phyloP scores from a whole-genome alignment of 1,284 basidiomycete species.

The Cerioporus squamosus region DNA sequence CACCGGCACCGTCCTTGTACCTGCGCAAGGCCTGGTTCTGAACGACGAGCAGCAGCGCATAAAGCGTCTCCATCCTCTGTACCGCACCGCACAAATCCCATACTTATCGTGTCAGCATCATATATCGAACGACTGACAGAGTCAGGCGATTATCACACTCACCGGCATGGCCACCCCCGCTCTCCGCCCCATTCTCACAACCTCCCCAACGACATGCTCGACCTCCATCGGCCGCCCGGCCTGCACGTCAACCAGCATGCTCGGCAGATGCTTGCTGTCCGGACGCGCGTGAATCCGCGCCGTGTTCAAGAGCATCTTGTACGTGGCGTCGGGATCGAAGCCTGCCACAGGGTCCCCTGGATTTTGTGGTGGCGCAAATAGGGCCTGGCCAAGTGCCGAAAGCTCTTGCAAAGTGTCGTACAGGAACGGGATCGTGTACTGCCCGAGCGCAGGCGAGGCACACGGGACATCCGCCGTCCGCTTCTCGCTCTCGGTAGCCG shows the following conservation, averaged over 20 bases:
- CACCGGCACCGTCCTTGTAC: not conserved
- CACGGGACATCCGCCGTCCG: conserved; percentile 43
- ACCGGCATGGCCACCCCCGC: conserved; percentile 56
- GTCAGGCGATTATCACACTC: conserved; percentile 27
- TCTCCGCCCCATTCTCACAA: conserved; percentile 56
- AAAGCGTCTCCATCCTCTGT: conserved; percentile 55
- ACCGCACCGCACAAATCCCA: not conserved
- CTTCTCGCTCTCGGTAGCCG: not conserved
- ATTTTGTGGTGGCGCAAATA: conserved; percentile 50
- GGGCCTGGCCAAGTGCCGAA: conserved; percentile 48
- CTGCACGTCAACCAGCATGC: conserved; percentile 65
- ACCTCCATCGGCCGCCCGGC: conserved; percentile 63
- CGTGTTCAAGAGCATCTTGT: conserved; percentile 45
- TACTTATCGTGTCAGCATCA: not conserved
- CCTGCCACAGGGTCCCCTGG: conserved; percentile 31
- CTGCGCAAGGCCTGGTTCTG: conserved; percentile 51
- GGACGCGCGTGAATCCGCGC: conserved; percentile 43
- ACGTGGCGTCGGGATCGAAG: conserved; percentile 47
- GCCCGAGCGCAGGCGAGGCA: conserved; percentile 40
- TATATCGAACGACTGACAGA: not conserved
- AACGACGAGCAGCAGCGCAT: conserved; percentile 51
- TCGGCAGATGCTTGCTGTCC: conserved; percentile 52
- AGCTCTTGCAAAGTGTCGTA: conserved; percentile 52
- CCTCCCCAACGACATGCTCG: conserved; percentile 66
- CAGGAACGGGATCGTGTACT: conserved; percentile 52